phyloP scores from a whole-genome alignment of 192 early-diverging fungal genomes.

The Coemansia sp. region DNA sequence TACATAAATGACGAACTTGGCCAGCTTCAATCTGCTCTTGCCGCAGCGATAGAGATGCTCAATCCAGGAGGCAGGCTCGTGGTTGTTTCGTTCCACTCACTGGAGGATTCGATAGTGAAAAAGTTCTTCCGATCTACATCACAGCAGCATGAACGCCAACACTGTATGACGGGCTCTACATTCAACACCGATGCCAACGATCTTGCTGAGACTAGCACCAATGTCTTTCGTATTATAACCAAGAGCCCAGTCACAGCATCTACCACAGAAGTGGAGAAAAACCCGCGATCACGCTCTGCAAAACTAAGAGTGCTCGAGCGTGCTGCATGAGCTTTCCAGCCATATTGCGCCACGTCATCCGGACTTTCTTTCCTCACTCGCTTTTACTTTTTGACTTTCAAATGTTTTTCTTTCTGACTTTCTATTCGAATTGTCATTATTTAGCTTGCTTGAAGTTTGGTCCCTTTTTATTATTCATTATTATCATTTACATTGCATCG shows the following conservation, averaged over 20 bases:
- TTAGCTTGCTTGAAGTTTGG: neutral
- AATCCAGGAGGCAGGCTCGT: slow-evolving; percentile 58
- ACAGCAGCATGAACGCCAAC: slow-evolving; percentile 1
- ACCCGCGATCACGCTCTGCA: slow-evolving; percentile 62
- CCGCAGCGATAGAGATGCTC: slow-evolving; percentile 56
- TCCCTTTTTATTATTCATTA: neutral
- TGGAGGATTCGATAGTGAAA: slow-evolving; percentile 75
- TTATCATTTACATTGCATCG: no score
- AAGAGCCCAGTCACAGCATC: slow-evolving; percentile 53
- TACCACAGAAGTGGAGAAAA: slow-evolving; percentile 55
- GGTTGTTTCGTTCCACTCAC: slow-evolving; percentile 71
- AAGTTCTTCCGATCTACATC: slow-evolving; percentile 46
- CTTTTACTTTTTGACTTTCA: neutral
- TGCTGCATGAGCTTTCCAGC: neutral
- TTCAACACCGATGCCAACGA: neutral
- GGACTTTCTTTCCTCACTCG: no score
- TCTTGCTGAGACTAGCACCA: neutral
- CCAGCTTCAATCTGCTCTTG: slow-evolving; percentile 60
- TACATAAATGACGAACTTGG: slow-evolving; percentile 73
- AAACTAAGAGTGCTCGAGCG: slow-evolving; percentile 52
- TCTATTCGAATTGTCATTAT: neutral
- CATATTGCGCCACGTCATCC: slow-evolving; percentile 13
- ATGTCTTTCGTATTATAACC: slow-evolving; percentile 18
- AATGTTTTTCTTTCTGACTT: neutral
- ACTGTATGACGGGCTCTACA: neutral